These are phyloP conservation scores for Acaromyces ingoldii DNA, from an alignment of 1,284 basidiomycete genomes.

Conservation along the genomic window DNA sequence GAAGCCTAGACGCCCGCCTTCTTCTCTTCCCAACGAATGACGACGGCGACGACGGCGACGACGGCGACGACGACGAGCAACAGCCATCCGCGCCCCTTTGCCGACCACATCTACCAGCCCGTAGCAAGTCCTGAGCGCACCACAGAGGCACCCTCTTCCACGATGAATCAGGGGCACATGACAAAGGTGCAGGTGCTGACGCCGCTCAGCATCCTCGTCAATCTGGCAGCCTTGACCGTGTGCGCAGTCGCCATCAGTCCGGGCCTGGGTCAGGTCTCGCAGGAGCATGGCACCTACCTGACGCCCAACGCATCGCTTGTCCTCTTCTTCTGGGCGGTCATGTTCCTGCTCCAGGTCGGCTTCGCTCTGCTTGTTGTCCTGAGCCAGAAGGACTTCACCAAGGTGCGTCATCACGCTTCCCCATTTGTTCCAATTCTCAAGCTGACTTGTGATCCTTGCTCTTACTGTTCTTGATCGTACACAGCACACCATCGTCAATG, in stretches of 20 bases:
- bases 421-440: too few species aligned
- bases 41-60: too few species aligned
- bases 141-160: not conserved
- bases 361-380: slow-evolving; percentile 72
- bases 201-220: slow-evolving; percentile 9
- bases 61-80: too few species aligned
- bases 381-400: slow-evolving; percentile 70
- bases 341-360: slow-evolving; percentile 61
- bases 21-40: too few species aligned
- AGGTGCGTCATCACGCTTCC: too few species aligned
- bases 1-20: too few species aligned
- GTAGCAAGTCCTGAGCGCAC: too few species aligned
- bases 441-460: too few species aligned
- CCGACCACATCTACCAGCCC: slow-evolving; percentile 7
- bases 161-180: not conserved
- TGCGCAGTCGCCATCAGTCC: slow-evolving; percentile 3
- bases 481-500: slow-evolving; percentile 53
- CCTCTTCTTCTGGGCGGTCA: slow-evolving; percentile 61
- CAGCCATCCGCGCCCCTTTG: slow-evolving; percentile 4
- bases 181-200: slow-evolving; percentile 8
- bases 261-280: slow-evolving; percentile 14
- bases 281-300: slow-evolving; percentile 63
- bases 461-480: too few species aligned
- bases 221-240: slow-evolving; percentile 4
- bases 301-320: slow-evolving; percentile 66